Percentiles rank a stretch among this genome's conserved stretches.
These are phyloP conservation scores for Dissoconium aciculare DNA, from an alignment of 2,329 filamentous ascomycete genomes.

Conservation along the genomic window DNA sequence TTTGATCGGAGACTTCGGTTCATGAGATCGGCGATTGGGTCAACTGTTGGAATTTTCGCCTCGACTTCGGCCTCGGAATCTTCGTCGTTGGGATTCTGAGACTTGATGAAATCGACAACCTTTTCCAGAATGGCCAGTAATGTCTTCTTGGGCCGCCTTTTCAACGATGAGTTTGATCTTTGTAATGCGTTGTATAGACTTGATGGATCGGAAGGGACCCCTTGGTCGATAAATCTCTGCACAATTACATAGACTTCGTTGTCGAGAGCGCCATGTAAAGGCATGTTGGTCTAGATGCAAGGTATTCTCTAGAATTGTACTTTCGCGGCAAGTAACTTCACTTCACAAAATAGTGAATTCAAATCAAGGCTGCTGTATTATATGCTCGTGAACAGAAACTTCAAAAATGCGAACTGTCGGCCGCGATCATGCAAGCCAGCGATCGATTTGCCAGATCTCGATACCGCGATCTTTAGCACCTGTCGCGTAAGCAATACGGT, in stretches of 20 bases:
- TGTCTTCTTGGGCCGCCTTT: slow-evolving; percentile 63
- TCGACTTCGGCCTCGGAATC: slow-evolving; percentile 39
- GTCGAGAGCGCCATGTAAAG: slow-evolving; percentile 20
- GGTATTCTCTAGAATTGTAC: too few relatives aligned
- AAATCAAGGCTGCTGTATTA: too few relatives aligned
- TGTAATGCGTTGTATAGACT: slow-evolving; percentile 66
- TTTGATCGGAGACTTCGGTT: slow-evolving; percentile 39
- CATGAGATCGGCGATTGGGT: slow-evolving; percentile 36
- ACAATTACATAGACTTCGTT: slow-evolving; percentile 41
- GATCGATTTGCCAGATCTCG: too few relatives aligned
- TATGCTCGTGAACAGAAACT: too few relatives aligned
- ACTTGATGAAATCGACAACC: slow-evolving; percentile 57
- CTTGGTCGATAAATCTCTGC: slow-evolving; percentile 16
- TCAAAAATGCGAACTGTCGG: too few relatives aligned
- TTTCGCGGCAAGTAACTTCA: too few relatives aligned
- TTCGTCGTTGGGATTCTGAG: slow-evolving; percentile 43
- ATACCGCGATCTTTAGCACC: too few relatives aligned
- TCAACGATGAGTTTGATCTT: slow-evolving; percentile 71
- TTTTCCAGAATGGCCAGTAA: slow-evolving; percentile 77
- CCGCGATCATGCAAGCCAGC: too few relatives aligned
- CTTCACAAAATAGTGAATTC: too few relatives aligned
- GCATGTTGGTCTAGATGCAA: slow-evolving; percentile 4
- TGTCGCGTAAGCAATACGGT: too few relatives aligned
- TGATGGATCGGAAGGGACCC: slow-evolving; percentile 13
- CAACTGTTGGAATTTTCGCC: slow-evolving; percentile 18